Evolutionary conservation across 768 basidiomycete species (phyloP), one percentile per base, ranked within the genome.

Genomic region (Boletellus emodensis): DNA sequence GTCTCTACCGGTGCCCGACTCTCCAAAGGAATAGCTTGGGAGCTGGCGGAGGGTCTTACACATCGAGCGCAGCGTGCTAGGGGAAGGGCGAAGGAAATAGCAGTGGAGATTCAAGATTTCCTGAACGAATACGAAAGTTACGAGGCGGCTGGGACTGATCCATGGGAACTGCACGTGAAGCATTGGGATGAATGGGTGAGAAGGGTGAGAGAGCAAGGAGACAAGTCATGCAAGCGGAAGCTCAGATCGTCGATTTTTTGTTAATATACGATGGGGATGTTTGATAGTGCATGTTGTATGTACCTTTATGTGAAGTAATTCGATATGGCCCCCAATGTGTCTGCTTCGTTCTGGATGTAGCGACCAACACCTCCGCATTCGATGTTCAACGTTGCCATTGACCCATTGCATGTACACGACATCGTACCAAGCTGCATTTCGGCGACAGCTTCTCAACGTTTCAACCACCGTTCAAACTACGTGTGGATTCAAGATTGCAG

Each of bases 51-150:
- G 45, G 57, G 57, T 34, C 20, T 68, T 17, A 34, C 58, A 9
- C 67, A 67, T 39, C 71, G 76, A 54, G 79, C 77, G 1, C 60
- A 59, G 41, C 59, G 67, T 54, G 81, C 81, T 24, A 75, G 63
- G 68, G 69, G 68, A 51, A 73, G 67, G 53, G 81, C 81, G 1
- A 72, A 70, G 53, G 63, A 68, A 41, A 56, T 82, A 51, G 75
- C 69, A 45, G 65, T 71, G 37, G 68, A 61, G n/a, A 44, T 68
- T 38, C 64, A 62, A 15, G 62, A 44, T 20, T 48, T 58, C 9
- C 34, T 65, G 54, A 61, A 39, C 28, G 64, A 66, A 8, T 48
- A 43, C 1, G 63, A 67, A 17, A n/a, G 46, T 4, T 15, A 56
- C 3, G 64, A 65, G 39, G 42, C 14, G 12, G 15, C 56, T 33